Conservation (phyloP, 495 filamentous ascomycete species). For the Penicillium bovifimosum region DNA sequence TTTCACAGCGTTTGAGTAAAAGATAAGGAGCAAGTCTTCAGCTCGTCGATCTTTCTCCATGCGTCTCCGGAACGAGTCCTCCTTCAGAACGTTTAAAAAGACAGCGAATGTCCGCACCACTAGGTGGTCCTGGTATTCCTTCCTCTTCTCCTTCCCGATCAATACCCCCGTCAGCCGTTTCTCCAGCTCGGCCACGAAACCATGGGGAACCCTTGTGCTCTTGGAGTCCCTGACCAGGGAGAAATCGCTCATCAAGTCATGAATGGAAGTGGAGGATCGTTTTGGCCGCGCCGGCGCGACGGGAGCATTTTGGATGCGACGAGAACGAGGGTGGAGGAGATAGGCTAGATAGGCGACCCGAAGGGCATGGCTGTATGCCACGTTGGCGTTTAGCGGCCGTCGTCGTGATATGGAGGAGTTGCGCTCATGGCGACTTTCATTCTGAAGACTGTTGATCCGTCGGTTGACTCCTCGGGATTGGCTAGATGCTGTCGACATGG, state of each 20-base stretch:
- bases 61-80: slow-evolving; percentile 62
- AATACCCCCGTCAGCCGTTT: slow-evolving; percentile 62
- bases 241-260: slow-evolving; percentile 70
- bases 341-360: slow-evolving; percentile 90
- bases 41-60: slow-evolving; percentile 93
- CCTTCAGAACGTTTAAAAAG: slow-evolving; percentile 71
- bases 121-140: slow-evolving; percentile 69
- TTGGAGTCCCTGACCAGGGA: slow-evolving; percentile 67
- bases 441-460: slow-evolving; percentile 52
- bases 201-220: slow-evolving; percentile 74
- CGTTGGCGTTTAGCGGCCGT: slow-evolving; percentile 52
- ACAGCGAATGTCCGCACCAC: slow-evolving; percentile 78
- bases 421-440: slow-evolving; percentile 47
- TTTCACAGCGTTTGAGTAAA: slow-evolving; percentile 86
- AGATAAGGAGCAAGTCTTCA: slow-evolving; percentile 83
- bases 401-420: slow-evolving; percentile 47
- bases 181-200: slow-evolving; percentile 64
- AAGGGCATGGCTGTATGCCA: slow-evolving; percentile 85
- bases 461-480: slow-evolving; percentile 50
- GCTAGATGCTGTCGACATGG: slow-evolving; percentile 52
- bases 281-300: slow-evolving; percentile 54
- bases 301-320: slow-evolving; percentile 75
- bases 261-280: slow-evolving; percentile 65
- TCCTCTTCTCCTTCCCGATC: slow-evolving; percentile 64
- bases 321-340: slow-evolving; percentile 83